Percentiles rank a stretch among this genome's conserved stretches.
phyloP scores from a whole-genome alignment of 2,329 filamentous ascomycete species.

The Talaromyces rugulosus region DNA sequence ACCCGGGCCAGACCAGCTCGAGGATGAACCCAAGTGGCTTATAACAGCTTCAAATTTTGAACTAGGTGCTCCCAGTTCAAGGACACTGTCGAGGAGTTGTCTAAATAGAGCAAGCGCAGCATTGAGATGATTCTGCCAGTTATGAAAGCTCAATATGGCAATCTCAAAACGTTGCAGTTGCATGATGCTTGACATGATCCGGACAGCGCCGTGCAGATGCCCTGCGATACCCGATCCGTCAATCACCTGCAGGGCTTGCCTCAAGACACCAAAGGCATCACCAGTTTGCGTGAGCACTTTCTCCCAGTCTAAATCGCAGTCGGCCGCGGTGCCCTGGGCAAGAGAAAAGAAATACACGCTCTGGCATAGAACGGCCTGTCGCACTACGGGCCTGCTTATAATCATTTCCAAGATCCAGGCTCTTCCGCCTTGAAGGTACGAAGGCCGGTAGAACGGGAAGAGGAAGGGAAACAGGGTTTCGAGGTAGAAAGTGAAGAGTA shows the following conservation, averaged over 20 bases:
- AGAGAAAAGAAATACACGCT: conserved; percentile 56
- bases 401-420: conserved; percentile 59
- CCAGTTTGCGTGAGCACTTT: conserved; percentile 5
- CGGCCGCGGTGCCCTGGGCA: conserved; percentile 9
- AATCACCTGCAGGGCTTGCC: conserved; percentile 7
- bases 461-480: conserved; percentile 61
- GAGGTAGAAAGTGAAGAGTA: conserved; percentile 56
- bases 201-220: conserved; percentile 9
- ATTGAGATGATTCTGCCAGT: conserved; percentile 31
- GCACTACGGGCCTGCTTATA: conserved; percentile 23
- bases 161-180: conserved; percentile 29
- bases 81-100: conserved; percentile 16
- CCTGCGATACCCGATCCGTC: conserved; percentile 1
- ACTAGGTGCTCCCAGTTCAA: not conserved
- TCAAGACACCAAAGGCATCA: conserved; percentile 5
- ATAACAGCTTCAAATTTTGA: conserved; percentile 4
- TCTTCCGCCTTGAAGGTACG: conserved; percentile 53
- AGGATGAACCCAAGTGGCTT: not conserved
- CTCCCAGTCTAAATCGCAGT: conserved; percentile 5
- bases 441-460: conserved; percentile 60
- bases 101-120: conserved; percentile 29
- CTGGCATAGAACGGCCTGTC: conserved; percentile 45
- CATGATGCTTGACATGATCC: conserved; percentile 31
- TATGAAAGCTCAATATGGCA: conserved; percentile 14
- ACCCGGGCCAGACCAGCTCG: conserved; percentile 4